Conservation (phyloP, 768 basidiomycete species). For the Podaxis sp. region DNA sequence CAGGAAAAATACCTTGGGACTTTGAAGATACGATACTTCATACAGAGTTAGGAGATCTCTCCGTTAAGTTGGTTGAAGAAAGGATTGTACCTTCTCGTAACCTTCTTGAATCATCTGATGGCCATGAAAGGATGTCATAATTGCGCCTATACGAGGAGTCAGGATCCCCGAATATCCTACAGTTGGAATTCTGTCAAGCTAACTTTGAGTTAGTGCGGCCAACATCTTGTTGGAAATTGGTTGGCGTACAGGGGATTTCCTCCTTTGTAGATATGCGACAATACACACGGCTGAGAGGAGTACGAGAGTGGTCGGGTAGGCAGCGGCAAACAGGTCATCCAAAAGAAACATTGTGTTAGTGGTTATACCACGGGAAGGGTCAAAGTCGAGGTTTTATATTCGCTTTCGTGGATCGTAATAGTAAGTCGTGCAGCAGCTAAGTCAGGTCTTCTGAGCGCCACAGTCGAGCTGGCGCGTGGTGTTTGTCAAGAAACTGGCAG, state of each 20-base stretch:
- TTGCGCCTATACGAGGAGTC: background rate
- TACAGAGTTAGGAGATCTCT: background rate
- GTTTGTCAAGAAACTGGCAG: too few relatives aligned
- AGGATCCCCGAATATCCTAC: background rate
- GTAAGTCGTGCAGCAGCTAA: too few relatives aligned
- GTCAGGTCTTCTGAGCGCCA: too few relatives aligned
- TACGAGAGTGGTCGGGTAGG: background rate
- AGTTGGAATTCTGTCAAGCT: conserved; percentile 5
- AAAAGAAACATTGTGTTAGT: too few relatives aligned
- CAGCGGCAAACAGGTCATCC: background rate
- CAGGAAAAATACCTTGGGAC: conserved; percentile 19
- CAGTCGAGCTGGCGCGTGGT: too few relatives aligned
- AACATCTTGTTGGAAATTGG: background rate
- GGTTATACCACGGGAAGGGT: too few relatives aligned
- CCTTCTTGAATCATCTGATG: conserved; percentile 11
- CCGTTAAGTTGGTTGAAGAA: background rate
- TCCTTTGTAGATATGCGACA: background rate
- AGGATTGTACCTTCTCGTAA: conserved; percentile 11
- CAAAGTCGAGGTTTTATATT: too few relatives aligned
- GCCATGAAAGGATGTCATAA: background rate
- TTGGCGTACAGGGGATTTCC: background rate
- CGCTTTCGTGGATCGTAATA: too few relatives aligned
- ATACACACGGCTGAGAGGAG: background rate
- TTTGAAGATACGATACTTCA: conserved; percentile 25
- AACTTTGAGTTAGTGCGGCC: background rate